Conservation (phyloP, 2,329 filamentous ascomycete species). For the Fusarium irregulare region DNA sequence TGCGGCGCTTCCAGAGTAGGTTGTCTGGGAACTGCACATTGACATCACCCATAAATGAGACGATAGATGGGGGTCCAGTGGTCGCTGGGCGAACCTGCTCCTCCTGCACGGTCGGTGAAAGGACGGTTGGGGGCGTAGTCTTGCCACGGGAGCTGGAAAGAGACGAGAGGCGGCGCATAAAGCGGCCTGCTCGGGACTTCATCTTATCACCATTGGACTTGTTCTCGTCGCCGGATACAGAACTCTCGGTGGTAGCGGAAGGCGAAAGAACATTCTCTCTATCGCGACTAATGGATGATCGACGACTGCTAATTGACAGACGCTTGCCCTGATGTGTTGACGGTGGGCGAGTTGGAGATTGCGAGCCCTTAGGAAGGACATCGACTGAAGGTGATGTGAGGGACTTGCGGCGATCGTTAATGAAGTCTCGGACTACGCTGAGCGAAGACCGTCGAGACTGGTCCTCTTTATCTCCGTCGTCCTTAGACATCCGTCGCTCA, state of each 20-base stretch:
- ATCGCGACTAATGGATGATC: constrained; percentile 64
- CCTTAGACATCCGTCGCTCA: constrained; percentile 61
- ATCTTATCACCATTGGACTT: constrained; percentile 59
- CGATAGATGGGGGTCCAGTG: constrained; percentile 55
- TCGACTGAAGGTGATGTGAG: constrained; percentile 62
- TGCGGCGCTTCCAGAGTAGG: constrained; percentile 93
- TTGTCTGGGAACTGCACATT: constrained; percentile 98
- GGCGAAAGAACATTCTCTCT: constrained; percentile 53
- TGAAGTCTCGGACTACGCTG: constrained; percentile 69
- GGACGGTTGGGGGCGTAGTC: constrained; percentile 54
- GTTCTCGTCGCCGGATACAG: constrained; percentile 60
- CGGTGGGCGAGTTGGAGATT: constrained; percentile 61
- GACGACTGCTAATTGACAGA: constrained; percentile 72
- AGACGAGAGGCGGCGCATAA: constrained; percentile 69
- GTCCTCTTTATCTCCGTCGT: constrained; percentile 52
- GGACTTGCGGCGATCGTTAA: constrained; percentile 68
- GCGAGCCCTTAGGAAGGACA: constrained; percentile 48
- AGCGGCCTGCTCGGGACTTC: constrained; percentile 64
- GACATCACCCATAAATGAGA: constrained; percentile 84
- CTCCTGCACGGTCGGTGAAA: constrained; percentile 64
- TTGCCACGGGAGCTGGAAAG: constrained; percentile 62
- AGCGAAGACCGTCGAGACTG: constrained; percentile 67
- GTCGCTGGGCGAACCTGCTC: constrained; percentile 52
- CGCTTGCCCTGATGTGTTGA: constrained; percentile 62
- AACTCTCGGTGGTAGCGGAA: constrained; percentile 57